These are phyloP conservation scores for Cymbidium sinense DNA, from an alignment of 106 monocot species.

Conservation along the genomic window DNA sequence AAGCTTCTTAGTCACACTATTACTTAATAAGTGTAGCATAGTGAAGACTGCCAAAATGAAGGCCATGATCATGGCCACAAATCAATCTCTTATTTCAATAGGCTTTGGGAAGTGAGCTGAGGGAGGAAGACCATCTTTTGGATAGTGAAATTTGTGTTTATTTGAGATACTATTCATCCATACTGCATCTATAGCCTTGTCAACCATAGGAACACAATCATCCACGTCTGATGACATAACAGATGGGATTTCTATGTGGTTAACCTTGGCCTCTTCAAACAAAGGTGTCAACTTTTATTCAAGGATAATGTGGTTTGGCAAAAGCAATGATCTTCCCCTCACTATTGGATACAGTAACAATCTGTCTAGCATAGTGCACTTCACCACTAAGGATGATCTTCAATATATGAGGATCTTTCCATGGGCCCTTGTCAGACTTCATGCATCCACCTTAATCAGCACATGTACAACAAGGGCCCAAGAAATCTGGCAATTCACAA, in stretches of 20 bases:
- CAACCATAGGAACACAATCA: too few relatives aligned
- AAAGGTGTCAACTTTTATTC: constrained; percentile 18
- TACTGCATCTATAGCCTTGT: neutral
- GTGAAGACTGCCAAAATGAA: too few relatives aligned
- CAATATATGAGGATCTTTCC: constrained; percentile 27
- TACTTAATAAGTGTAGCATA: too few relatives aligned
- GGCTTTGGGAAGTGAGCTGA: too few relatives aligned
- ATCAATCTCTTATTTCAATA: too few relatives aligned
- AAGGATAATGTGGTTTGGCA: too few relatives aligned
- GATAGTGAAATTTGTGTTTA: neutral
- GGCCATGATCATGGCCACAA: too few relatives aligned
- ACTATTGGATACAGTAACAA: too few relatives aligned
- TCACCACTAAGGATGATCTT: constrained; percentile 17
- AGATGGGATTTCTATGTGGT: neutral
- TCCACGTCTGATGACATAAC: neutral
- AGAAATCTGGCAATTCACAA: constrained; percentile 43
- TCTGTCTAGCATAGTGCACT: too few relatives aligned
- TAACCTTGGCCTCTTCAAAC: constrained; percentile 13
- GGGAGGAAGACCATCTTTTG: too few relatives aligned
- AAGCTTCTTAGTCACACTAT: too few relatives aligned
- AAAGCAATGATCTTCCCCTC: too few relatives aligned
- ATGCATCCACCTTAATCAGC: constrained; percentile 40
- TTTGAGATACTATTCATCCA: neutral
- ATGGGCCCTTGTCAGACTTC: constrained; percentile 38
- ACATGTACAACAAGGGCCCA: constrained; percentile 41